These are phyloP conservation scores for Tuber magnatum DNA, from an alignment of 495 filamentous ascomycete genomes.

Conservation along the genomic window DNA sequence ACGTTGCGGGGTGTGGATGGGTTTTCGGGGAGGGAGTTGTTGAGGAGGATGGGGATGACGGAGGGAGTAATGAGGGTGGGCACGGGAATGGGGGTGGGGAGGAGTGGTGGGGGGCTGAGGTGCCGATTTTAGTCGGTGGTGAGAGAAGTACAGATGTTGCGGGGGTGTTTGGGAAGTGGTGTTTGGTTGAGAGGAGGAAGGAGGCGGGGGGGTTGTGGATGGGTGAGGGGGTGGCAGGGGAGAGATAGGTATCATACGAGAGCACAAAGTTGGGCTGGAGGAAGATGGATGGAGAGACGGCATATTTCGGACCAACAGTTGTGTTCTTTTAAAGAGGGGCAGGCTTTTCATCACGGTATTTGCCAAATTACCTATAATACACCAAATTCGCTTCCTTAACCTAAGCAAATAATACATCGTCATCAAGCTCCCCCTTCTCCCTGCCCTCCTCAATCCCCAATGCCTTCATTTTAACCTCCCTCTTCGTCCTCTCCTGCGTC, in stretches of 20 bases:
- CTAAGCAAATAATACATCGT: conserved; percentile 70
- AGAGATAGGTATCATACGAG: not conserved
- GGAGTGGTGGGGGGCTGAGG: conserved; percentile 4
- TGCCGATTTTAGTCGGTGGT: not conserved
- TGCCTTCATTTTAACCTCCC: conserved; percentile 63
- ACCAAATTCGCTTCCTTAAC: not conserved
- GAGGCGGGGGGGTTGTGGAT: not conserved
- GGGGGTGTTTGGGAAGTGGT: not conserved
- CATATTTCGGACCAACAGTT: not conserved
- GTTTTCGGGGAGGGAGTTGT: not conserved
- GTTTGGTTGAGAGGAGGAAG: not conserved
- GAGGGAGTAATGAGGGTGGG: not conserved
- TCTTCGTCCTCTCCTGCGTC: conserved; percentile 64
- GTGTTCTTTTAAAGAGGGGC: not conserved
- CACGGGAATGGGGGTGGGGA: not conserved
- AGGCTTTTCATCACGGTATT: not conserved
- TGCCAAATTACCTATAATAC: not conserved
- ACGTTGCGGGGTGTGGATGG: not conserved
- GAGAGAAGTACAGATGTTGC: not conserved
- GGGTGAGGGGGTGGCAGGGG: not conserved
- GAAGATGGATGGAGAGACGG: not conserved
- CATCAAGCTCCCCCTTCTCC: conserved; percentile 69
- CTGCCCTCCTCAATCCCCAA: conserved; percentile 65
- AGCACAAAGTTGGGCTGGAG: not conserved
- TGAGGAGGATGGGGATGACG: not conserved